Conservation (phyloP, 2,329 filamentous ascomycete species). For the Westerdykella aurantiaca region DNA sequence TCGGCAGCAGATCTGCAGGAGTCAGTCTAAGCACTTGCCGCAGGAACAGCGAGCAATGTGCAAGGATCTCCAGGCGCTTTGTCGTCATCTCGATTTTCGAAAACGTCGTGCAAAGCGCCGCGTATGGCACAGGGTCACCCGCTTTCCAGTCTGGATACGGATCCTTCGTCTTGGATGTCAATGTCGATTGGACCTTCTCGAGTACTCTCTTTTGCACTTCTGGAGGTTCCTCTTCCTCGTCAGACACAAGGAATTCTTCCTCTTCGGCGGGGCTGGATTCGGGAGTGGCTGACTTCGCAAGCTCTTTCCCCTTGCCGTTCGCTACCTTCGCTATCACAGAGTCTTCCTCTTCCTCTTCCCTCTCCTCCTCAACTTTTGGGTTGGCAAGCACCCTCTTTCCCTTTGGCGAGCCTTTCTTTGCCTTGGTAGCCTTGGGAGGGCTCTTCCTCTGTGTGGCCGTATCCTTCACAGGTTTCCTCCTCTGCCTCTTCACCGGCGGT, state of each 20-base stretch:
- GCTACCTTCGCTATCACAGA: conserved; percentile 10
- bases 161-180: conserved; percentile 65
- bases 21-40: conserved; percentile 91
- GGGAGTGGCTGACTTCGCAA: conserved; percentile 18
- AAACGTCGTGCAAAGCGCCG: conserved; percentile 88
- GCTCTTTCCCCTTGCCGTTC: conserved; percentile 15
- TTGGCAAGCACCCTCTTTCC: conserved; percentile 3
- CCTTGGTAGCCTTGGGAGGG: conserved; percentile 10
- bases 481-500: conserved; percentile 32
- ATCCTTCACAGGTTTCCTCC: conserved; percentile 26
- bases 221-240: conserved; percentile 60
- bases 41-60: conserved; percentile 84
- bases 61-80: conserved; percentile 80
- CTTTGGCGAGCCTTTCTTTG: conserved; percentile 2
- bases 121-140: conserved; percentile 85
- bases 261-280: conserved; percentile 35
- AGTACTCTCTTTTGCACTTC: conserved; percentile 67
- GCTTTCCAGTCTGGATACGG: conserved; percentile 94
- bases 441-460: conserved; percentile 4
- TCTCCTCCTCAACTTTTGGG: conserved; percentile 2
- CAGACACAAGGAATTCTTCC: conserved; percentile 48
- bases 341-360: conserved; percentile 19
- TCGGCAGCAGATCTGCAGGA: conserved; percentile 79
- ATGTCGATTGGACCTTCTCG: conserved; percentile 71
- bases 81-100: conserved; percentile 92